phyloP scores from a whole-genome alignment of 2,329 filamentous ascomycete genomes.

The Rhynchosporium graminicola region DNA sequence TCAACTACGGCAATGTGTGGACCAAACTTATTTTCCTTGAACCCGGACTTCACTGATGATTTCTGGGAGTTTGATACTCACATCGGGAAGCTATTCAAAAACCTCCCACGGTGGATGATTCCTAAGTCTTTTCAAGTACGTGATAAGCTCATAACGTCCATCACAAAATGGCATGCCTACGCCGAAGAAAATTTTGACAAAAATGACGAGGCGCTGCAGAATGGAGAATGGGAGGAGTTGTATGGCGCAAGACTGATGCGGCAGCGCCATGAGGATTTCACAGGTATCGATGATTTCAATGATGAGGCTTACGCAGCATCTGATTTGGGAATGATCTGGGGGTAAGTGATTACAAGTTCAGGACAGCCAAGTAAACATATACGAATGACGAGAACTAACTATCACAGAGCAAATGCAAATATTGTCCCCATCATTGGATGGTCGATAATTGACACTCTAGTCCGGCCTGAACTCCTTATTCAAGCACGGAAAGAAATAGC shows the following conservation, averaged over 20 bases:
- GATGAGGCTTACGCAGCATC: constrained; percentile 23
- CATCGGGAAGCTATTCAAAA: constrained; percentile 30
- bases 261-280: constrained; percentile 21
- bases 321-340: constrained; percentile 34
- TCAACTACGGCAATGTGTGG: constrained; percentile 36
- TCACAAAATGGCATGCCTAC: constrained; percentile 37
- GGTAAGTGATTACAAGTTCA: constrained; percentile 20
- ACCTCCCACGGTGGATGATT: constrained; percentile 35
- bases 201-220: constrained; percentile 23
- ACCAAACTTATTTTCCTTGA: constrained; percentile 34
- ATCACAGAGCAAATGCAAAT: constrained; percentile 34
- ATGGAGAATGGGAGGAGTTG: constrained; percentile 37
- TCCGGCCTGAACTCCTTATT: constrained; percentile 28
- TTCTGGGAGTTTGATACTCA: constrained; percentile 40
- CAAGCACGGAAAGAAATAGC: constrained; percentile 33
- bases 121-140: constrained; percentile 31
- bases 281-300: constrained; percentile 18
- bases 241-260: constrained; percentile 39
- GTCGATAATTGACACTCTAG: constrained; percentile 34
- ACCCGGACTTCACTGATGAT: constrained; percentile 33
- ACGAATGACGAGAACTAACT: constrained; percentile 13
- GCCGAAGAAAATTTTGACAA: constrained; percentile 29
- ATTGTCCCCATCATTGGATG: constrained; percentile 35
- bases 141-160: constrained; percentile 29
- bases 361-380: background rate